Percentiles rank a stretch among this genome's conserved stretches.
Evolutionary conservation across 768 basidiomycete species (phyloP).

Genomic region (Rhodosporidiobolus odoratus): DNA sequence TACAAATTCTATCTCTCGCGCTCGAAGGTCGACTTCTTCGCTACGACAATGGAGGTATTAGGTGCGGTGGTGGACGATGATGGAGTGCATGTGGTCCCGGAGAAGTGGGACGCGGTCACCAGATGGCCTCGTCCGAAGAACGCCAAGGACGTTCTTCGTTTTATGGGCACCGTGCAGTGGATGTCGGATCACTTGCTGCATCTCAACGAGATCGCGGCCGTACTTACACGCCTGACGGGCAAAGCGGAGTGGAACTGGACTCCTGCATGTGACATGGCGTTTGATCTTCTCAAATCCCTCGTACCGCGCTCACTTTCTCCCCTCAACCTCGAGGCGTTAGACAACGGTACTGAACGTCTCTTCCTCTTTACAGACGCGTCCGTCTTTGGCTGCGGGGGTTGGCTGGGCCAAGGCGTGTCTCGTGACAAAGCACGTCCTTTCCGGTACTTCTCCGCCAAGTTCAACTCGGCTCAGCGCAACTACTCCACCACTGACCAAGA

Average conservation of each 20-base stretch:
- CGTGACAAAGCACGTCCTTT: constrained; percentile 3
- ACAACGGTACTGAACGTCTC: neutral
- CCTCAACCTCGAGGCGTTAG: neutral
- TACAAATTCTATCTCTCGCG: too few relatives aligned
- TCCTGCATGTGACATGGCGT: neutral
- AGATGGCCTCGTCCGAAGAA: too few relatives aligned
- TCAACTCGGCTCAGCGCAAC: constrained; percentile 15
- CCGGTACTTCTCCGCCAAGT: constrained; percentile 21
- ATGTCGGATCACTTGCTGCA: constrained; percentile 18
- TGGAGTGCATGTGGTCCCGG: too few relatives aligned
- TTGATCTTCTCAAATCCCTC: neutral
- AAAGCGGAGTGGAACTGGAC: constrained; percentile 20
- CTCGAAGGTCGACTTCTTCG: too few relatives aligned
- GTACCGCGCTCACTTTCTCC: neutral
- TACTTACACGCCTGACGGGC: constrained; percentile 8
- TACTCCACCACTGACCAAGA: constrained; percentile 22
- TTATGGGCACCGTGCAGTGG: constrained; percentile 14
- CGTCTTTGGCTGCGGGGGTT: constrained; percentile 5
- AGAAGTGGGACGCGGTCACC: too few relatives aligned
- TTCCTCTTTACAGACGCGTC: constrained; percentile 17
- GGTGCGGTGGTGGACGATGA: too few relatives aligned
- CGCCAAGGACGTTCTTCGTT: too few relatives aligned
- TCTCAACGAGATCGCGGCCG: neutral
- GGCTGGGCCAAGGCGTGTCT: constrained; percentile 8
- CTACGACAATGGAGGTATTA: too few relatives aligned